phyloP scores from a whole-genome alignment of 2,329 filamentous ascomycete genomes.

The Plenodomus biglobosus region DNA sequence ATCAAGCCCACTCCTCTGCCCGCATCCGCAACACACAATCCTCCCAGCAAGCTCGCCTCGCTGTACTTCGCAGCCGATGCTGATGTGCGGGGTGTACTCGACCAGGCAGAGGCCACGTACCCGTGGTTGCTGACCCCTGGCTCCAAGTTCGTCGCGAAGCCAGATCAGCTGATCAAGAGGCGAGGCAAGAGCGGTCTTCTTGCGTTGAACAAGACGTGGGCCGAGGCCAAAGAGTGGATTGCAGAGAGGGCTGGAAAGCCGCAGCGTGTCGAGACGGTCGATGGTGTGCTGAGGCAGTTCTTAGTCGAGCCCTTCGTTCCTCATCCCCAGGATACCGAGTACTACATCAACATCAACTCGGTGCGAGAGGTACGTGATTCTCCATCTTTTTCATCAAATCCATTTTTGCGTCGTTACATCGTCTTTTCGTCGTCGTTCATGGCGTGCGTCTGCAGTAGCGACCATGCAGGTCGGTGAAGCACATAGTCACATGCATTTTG shows the following conservation, averaged over 20 bases:
- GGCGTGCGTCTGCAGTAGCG: neutral
- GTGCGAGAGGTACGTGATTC: conserved; percentile 87
- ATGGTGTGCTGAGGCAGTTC: conserved; percentile 89
- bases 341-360: conserved; percentile 99
- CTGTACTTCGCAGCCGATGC: conserved; percentile 91
- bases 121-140: conserved; percentile 86
- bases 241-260: conserved; percentile 87
- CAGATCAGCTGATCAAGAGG: conserved; percentile 99
- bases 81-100: conserved; percentile 78
- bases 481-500: conserved; percentile 13
- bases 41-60: conserved; percentile 84
- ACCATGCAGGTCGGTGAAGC: conserved; percentile 5
- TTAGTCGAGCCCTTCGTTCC: conserved; percentile 98
- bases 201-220: conserved; percentile 95
- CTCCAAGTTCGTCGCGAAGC: conserved; percentile 96
- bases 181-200: conserved; percentile 98
- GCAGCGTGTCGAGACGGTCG: conserved; percentile 88
- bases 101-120: conserved; percentile 95
- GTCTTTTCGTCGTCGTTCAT: conserved; percentile 1
- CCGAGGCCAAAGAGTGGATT: conserved; percentile 92
- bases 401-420: conserved; percentile 6
- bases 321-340: conserved; percentile 92
- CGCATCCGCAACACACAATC: conserved; percentile 81
- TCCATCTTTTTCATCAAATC: conserved; percentile 16
- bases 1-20: conserved; percentile 98